Evolutionary conservation across 352 stramenopile genomes (phyloP), one percentile per base, ranked within the genome.

Genomic region (Phytophthora sansomeana): DNA sequence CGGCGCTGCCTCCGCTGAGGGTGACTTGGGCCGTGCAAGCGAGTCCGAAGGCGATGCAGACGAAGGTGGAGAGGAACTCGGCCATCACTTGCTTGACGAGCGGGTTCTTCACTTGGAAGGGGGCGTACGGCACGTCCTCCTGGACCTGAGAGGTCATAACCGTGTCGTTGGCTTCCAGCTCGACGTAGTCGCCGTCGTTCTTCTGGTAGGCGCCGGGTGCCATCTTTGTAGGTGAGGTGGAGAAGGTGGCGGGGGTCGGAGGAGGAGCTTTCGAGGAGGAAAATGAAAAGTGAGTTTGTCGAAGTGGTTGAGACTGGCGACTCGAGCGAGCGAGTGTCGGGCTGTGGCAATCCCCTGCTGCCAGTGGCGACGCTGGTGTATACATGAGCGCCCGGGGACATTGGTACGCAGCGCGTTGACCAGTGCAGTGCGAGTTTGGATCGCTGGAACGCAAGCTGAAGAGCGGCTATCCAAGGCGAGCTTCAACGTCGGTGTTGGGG

Each of bases 51-150:
- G 63, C 51, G 51, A 89, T 62, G 52, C 83, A 67, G 30, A 85
- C 69, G 46, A 89, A 85, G 2, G 75, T 84, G 42, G 69, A 70
- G 44, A 89, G 69, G 55, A 83, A 85, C 55, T 87, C 80, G n/a
- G 73, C 75, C 51, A 87, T 56, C 48, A 80, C 80, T 48, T 89
- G 71, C 29, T 77, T 80, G 8, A 69, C 43, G 39, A 84, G 65
- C 24, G n/a, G 56, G n/a, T 42, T 77, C 52, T 74, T 79, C 8
- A 75, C 62, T 55, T 54, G 53, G 17, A 46, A 65, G 24, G 44
- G 63, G 9, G 49, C 30, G 52, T 53, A 6, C 21, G 30, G 11
- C 30, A 58, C 26, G 19, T 29, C 30, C 13, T 55, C 32, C 17
- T n/a, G n/a, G n/a, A 68, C 6, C 17, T 62, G 61, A 5, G 61